Base-by-base conservation (phyloP, 2,329 filamentous ascomycete species). In the Arthrobotrys musiformis region DNA sequence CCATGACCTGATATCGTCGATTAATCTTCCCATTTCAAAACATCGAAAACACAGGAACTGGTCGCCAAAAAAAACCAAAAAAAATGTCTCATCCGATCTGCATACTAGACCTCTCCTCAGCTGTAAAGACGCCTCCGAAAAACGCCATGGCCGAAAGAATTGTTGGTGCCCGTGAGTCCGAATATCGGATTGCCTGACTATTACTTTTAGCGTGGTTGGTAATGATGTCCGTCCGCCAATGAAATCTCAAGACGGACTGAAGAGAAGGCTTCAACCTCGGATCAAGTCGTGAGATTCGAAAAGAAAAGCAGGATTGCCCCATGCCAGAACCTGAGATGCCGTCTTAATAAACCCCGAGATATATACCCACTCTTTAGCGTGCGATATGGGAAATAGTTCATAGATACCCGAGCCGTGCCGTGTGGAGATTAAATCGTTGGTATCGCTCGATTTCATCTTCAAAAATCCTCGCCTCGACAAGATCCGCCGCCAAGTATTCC, bases 321-420 rank as follows among this genome's bases (percentile, higher is more conserved):
- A 33, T 33, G 30, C 9, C 30, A n/a, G 30, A 33, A 33, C 30
- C n/a, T 17, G 17, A 63, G 44, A 42, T 46, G 56, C 17, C 33
- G 30, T 13, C 24, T 42, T 50, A 28, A 26, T 40, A 28, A 48
- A 26, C 19, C 19, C 28, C 4, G n/a, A 61, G 22, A 26, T 37
- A 52, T 42, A 19, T 35, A 35, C 19, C 68, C 60, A 50, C 48
- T 64, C 40, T 52, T 40, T 40, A 54, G 28, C n/a, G n/a, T 50
- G 8, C 60, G 11, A 19, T 15, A 44, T 13, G 28, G 50, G n/a
- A 50, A 46, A 63, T 11, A 24, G 19, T 33, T 37, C 61, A 19
- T 24, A 48, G 68, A 72, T 72, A 64, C 68, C 68, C 68, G 68
- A 72, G 58, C 58, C 68, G 68, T 72, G 60, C 62, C 33, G 33